These are phyloP conservation scores for Effrenium voratum DNA, from an alignment of 73 alveolate genomes.

Conservation along the genomic window DNA sequence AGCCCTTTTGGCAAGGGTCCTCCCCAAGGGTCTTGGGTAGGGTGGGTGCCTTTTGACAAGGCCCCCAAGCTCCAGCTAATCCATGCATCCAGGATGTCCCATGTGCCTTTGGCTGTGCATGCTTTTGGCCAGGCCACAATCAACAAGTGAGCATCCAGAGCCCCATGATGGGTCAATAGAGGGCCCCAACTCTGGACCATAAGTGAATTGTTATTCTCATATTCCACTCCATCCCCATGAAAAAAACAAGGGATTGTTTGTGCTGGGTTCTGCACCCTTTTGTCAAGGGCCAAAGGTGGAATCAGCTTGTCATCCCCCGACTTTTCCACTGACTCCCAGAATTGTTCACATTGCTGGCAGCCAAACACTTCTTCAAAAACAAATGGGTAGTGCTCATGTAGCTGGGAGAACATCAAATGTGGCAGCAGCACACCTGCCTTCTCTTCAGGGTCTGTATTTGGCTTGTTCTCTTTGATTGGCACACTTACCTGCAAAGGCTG, in stretches of 20 bases:
- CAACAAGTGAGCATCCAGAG: background rate
- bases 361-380: background rate
- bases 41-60: slow-evolving; percentile 25
- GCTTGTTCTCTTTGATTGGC: background rate
- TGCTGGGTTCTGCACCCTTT: background rate
- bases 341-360: background rate
- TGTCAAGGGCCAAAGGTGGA: background rate
- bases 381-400: background rate
- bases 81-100: slow-evolving; percentile 1
- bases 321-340: slow-evolving; percentile 2
- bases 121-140: background rate
- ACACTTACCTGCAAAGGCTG: background rate
- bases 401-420: background rate
- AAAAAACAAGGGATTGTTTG: background rate
- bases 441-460: background rate
- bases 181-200: slow-evolving; percentile 32
- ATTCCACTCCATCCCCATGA: slow-evolving; percentile 39
- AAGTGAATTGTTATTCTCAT: background rate
- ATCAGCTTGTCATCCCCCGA: background rate
- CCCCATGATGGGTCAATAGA: background rate
- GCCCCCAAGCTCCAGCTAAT: slow-evolving; percentile 30
- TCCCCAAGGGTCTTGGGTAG: background rate
- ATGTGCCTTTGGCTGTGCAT: background rate
- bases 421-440: background rate
- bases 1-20: slow-evolving; percentile 53